phyloP scores from a whole-genome alignment of 2,329 filamentous ascomycete species.

The Neocatenulostroma microsporum region DNA sequence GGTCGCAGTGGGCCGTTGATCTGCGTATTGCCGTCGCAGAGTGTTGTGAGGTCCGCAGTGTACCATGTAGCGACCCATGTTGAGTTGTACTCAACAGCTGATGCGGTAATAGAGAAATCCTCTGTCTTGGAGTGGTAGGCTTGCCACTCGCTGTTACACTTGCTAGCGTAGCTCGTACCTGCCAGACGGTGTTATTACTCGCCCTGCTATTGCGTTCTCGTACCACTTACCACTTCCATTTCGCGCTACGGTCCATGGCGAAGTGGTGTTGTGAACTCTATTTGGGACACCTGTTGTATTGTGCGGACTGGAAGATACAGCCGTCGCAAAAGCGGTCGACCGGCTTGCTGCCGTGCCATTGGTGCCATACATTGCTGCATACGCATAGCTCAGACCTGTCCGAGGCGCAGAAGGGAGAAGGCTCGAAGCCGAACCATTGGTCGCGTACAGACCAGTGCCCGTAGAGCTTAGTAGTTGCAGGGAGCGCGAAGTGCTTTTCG shows the following conservation, averaged over 20 bases:
- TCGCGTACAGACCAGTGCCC: too few species aligned
- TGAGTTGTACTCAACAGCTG: not conserved
- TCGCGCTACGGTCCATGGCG: not conserved
- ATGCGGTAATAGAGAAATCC: not conserved
- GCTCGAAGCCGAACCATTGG: too few species aligned
- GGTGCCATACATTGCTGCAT: too few species aligned
- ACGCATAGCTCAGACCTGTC: too few species aligned
- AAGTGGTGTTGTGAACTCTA: not conserved
- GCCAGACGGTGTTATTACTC: not conserved
- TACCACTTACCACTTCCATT: constrained; percentile 1
- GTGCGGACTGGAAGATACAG: too few species aligned
- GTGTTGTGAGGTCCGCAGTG: constrained; percentile 1
- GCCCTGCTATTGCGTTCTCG: not conserved
- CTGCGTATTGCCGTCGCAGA: constrained; percentile 2
- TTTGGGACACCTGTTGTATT: too few species aligned
- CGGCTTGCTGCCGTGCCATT: too few species aligned
- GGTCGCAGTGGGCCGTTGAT: not conserved
- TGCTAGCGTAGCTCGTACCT: not conserved
- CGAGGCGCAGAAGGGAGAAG: too few species aligned
- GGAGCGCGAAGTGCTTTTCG: too few species aligned
- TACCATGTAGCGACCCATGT: constrained; percentile 2
- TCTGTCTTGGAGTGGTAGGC: not conserved
- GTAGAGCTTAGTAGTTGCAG: too few species aligned
- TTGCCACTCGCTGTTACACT: constrained; percentile 2
- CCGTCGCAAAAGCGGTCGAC: too few species aligned